Base-by-base conservation (phyloP, 257 asterid genomes). In the Petrea volubilis region DNA sequence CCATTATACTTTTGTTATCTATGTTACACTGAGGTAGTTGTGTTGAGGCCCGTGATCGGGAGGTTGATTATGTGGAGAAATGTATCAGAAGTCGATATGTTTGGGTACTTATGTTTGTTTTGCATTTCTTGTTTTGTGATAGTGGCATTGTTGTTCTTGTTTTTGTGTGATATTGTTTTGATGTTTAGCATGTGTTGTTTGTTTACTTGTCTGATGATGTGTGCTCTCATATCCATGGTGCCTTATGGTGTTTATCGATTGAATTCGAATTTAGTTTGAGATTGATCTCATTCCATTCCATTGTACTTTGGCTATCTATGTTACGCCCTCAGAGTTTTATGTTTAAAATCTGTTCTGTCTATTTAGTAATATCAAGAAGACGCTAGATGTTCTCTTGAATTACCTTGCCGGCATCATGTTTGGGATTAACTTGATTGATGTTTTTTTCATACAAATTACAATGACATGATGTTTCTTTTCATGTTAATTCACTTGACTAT, bases 61-160 rank as follows among this genome's bases (percentile, higher is more conserved):
- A 81, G 53, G 79, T 36, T 60, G 90, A 86, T 74, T 80, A 77
- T 53, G 86, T 85, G 7, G 97, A 90, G 83, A 83, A 75, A 75
- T 92, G 90, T 58, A 81, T 84, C 27, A 74, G 60, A 18, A 82
- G 81, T 68, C 92, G 96, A 65, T 90, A 90, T 49, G 72, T 84
- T 56, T 81, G 96, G 93, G 96, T 90, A 86, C 44, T 4, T 20
- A 33, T 78, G n/a, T 6, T 36, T 6, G 17, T 17, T 38, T 38
- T 7, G 66, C n/a, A 23, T 31, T 33, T 52, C 21, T 21, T 34
- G 3, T 31, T 61, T 8, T 74, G 3, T 23, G 23, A 20, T 31
- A 1, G 15, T 60, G 5, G 24, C 17, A 28, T 57, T 47, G 24
- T n/a, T n/a, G n/a, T n/a, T n/a, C 9, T 5, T 34, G 11, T 31